Evolutionary conservation across 2,329 filamentous ascomycete genomes (phyloP), one percentile per base, ranked within the genome.

Genomic region (Nigrograna mackinnonii): DNA sequence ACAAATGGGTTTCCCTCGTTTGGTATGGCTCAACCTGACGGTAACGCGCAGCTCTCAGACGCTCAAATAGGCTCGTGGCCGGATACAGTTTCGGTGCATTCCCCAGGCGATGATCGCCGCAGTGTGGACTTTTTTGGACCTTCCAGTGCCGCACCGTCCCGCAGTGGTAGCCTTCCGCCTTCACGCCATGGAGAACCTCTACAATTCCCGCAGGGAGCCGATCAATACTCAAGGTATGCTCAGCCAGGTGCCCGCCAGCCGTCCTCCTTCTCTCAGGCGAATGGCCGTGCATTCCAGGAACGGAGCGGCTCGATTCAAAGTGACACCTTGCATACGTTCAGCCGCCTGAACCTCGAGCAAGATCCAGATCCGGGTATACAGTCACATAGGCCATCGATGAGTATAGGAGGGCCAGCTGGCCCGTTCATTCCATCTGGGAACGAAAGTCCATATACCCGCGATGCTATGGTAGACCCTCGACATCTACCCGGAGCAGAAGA

Each of bases 111-210:
- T 24, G 72, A 73, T 36, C 58, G 71, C 22, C 62, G 67, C 20
- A 66, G 70, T 38, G 57, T 66, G 17, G 68, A 73, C 6, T 80
- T 75, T 55, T 72, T 76, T 47, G 66, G 61, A 22, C 58, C 71
- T 13, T 64, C 64, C 2, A 75, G 75, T 35, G 69, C 69, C 35
- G 67, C 71, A 14, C 62, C 70, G 3, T 77, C 79, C n/a, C 73
- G 79, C 46, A 81, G 82, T 44, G 67, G 71, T 31, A 82, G 75
- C 60, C 67, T 80, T 35, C 79, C 82, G 33, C 74, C 80, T 2
- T 82, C 82, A 24, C 74, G 79, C 35, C 76, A 80, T 41, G 68
- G 71, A 13, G 68, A 75, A 34, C 62, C 64, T 18, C 49, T 64
- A 5, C 59, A 62, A 22, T 71, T 64, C 37, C 49, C 54, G n/a